phyloP scores from a whole-genome alignment of 768 basidiomycete genomes.

The Asterophora parasitica region DNA sequence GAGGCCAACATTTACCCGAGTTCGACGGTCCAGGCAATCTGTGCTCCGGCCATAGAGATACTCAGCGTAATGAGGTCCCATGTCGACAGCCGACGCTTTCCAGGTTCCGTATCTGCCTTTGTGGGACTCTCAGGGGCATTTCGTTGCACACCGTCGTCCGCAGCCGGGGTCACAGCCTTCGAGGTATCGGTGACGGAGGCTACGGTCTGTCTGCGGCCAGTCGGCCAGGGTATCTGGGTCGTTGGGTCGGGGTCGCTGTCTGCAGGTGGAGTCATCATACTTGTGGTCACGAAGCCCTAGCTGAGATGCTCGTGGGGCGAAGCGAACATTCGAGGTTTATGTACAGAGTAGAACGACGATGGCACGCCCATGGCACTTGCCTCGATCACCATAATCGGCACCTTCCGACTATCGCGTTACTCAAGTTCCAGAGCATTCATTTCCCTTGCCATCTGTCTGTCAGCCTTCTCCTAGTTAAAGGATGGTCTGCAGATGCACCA shows the following conservation, averaged over 20 bases:
- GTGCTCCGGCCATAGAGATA: slow-evolving; percentile 91
- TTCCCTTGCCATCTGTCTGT: slow-evolving; percentile 4
- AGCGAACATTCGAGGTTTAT: slow-evolving; percentile 18
- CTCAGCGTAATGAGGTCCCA: slow-evolving; percentile 80
- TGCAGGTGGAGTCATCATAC: slow-evolving; percentile 60
- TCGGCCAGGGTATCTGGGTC: slow-evolving; percentile 76
- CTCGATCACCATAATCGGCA: slow-evolving; percentile 19
- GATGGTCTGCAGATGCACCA: background rate
- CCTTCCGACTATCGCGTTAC: too few species aligned
- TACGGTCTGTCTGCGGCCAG: slow-evolving; percentile 27
- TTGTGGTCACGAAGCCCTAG: slow-evolving; percentile 7
- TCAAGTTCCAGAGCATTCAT: slow-evolving; percentile 4
- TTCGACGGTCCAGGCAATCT: slow-evolving; percentile 95
- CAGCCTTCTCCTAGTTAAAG: slow-evolving; percentile 4
- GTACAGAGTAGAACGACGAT: slow-evolving; percentile 7
- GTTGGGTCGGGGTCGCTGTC: slow-evolving; percentile 70
- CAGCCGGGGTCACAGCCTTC: slow-evolving; percentile 3
- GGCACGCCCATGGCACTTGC: slow-evolving; percentile 3
- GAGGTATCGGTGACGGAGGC: slow-evolving; percentile 1
- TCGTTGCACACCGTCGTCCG: slow-evolving; percentile 11
- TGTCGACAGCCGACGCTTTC: slow-evolving; percentile 40
- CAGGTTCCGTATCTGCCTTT: slow-evolving; percentile 21
- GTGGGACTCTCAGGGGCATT: slow-evolving; percentile 11
- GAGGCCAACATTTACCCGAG: slow-evolving; percentile 59
- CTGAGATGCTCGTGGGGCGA: slow-evolving; percentile 14